Conservation (phyloP, 176 grass and related monocot species). For the Paspalum notatum region DNA sequence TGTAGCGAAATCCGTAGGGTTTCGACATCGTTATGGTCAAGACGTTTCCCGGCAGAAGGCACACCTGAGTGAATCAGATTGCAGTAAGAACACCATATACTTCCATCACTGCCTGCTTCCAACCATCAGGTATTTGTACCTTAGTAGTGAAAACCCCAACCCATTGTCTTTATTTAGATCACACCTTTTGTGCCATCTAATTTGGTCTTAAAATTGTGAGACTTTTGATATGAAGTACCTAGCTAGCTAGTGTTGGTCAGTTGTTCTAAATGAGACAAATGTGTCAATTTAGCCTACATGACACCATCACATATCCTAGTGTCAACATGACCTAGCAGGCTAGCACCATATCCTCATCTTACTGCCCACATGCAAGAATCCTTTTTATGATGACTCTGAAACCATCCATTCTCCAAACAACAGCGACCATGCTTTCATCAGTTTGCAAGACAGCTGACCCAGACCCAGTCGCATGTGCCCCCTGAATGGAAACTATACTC, state of each 20-base stretch:
- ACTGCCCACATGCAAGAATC: background rate
- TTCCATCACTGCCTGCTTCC: background rate
- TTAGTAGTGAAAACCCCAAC: background rate
- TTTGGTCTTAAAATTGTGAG: background rate
- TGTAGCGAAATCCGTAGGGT: constrained; percentile 83
- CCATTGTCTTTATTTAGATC: background rate
- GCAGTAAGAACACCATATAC: constrained; percentile 9
- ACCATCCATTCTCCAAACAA: constrained; percentile 5
- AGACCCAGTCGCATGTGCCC: background rate
- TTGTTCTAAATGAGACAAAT: constrained; percentile 13
- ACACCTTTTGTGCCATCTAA: constrained; percentile 8
- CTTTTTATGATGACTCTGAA: constrained; percentile 1
- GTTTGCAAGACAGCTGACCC: background rate
- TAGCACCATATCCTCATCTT: background rate
- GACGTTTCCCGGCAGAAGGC: constrained; percentile 84
- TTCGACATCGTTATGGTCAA: constrained; percentile 94
- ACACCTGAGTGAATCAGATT: constrained; percentile 54
- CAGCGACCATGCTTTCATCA: constrained; percentile 8
- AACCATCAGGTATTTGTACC: background rate
- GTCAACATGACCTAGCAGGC: constrained; percentile 10
- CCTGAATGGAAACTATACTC: background rate
- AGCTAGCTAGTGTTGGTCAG: background rate
- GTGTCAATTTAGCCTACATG: background rate
- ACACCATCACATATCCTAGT: background rate
- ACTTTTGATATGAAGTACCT: background rate